These are phyloP conservation scores for Gonapodya prolifera DNA, from an alignment of 192 early-diverging fungal genomes.

Conservation along the genomic window DNA sequence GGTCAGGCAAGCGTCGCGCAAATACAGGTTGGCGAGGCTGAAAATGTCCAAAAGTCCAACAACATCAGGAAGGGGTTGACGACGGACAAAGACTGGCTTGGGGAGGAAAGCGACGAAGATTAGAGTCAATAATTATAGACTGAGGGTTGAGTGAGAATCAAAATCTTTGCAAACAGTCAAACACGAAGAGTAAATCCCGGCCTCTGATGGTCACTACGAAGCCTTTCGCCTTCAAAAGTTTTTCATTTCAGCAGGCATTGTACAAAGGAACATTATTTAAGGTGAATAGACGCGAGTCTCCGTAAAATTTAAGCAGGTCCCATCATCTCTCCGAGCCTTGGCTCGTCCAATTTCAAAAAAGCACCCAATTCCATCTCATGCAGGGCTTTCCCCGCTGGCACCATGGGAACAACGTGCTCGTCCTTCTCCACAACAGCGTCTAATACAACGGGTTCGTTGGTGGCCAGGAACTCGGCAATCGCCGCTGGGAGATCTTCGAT, in stretches of 20 bases:
- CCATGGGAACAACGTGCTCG: conserved; percentile 97
- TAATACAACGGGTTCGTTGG: conserved; percentile 74
- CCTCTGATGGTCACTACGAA: no score
- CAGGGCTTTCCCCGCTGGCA: conserved; percentile 82
- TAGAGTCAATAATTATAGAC: not conserved
- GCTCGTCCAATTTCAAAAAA: conserved; percentile 1
- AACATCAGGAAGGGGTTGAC: not conserved
- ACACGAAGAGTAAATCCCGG: no score
- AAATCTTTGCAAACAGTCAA: no score
- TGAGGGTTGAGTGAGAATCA: no score
- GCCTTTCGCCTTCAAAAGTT: no score
- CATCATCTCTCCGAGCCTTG: not conserved
- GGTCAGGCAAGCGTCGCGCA: not conserved
- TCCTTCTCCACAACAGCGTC: conserved; percentile 82
- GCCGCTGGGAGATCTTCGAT: conserved; percentile 70
- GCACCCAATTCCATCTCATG: conserved; percentile 40
- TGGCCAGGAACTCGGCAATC: conserved; percentile 82
- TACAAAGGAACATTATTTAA: no score
- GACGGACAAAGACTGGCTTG: not conserved
- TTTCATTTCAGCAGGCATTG: no score
- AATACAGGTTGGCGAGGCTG: not conserved
- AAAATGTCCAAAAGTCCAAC: not conserved
- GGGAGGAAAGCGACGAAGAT: not conserved
- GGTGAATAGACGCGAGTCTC: no score
- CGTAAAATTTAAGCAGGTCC: not conserved